Evolutionary conservation across 2,329 filamentous ascomycete species (phyloP).

Genomic region (Neonectria hederae): DNA sequence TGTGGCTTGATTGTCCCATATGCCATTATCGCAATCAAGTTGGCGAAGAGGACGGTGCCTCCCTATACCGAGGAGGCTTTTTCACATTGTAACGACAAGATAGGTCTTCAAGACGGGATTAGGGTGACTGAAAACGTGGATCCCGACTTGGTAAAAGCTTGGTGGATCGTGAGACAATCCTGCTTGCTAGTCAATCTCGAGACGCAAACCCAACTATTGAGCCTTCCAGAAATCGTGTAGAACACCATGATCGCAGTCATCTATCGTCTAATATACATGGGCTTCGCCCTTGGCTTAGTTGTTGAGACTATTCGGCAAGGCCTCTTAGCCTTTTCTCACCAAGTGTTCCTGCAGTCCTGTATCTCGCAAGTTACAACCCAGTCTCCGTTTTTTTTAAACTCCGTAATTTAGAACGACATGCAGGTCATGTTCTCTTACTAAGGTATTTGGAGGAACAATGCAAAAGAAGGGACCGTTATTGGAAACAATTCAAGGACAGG

Average conservation of each 20-base stretch:
- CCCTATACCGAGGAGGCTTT: slow-evolving; percentile 6
- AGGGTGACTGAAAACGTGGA: slow-evolving; percentile 21
- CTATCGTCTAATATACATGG: slow-evolving; percentile 52
- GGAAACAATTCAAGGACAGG: no score
- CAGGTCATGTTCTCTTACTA: no score
- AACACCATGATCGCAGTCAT: slow-evolving; percentile 50
- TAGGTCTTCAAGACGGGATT: not conserved
- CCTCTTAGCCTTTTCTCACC: slow-evolving; percentile 49
- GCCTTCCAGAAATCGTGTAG: slow-evolving; percentile 32
- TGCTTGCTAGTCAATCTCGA: slow-evolving; percentile 41
- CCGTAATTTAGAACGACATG: no score
- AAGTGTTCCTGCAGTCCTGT: slow-evolving; percentile 53
- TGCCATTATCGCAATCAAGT: not conserved
- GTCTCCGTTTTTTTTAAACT: no score
- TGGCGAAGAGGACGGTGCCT: not conserved
- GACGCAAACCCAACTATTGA: slow-evolving; percentile 26
- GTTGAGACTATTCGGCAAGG: slow-evolving; percentile 52
- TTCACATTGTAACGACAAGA: not conserved
- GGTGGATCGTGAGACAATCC: slow-evolving; percentile 39
- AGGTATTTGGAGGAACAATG: no score
- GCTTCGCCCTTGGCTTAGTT: slow-evolving; percentile 38
- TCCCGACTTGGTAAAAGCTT: slow-evolving; percentile 29
- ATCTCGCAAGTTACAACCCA: no score
- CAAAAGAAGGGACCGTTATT: no score
- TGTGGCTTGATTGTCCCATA: not conserved